phyloP scores from a whole-genome alignment of 768 basidiomycete species.

The Russula brevipes region DNA sequence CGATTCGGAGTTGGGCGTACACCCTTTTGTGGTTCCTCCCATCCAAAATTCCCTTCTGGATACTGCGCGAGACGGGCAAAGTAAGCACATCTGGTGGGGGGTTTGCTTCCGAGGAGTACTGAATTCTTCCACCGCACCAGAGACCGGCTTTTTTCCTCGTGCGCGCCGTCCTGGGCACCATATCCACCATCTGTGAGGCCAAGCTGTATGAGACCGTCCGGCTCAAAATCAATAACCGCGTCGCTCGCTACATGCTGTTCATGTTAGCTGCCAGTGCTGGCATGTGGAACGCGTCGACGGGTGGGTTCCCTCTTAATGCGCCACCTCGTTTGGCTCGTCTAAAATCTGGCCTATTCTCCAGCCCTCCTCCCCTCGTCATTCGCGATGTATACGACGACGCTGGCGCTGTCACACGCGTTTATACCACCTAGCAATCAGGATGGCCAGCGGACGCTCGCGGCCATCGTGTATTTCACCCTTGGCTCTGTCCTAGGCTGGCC shows the following conservation, averaged over 20 bases:
- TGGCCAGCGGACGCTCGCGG: conserved; percentile 51
- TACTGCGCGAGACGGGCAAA: conserved; percentile 61
- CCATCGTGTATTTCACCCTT: conserved; percentile 66
- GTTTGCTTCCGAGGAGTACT: conserved; percentile 19
- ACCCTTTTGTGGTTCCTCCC: conserved; percentile 74
- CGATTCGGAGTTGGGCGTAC: conserved; percentile 96
- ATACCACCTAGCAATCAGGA: conserved; percentile 52
- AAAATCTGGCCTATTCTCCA: conserved; percentile 32
- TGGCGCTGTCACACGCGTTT: conserved; percentile 70
- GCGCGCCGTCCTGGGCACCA: conserved; percentile 68
- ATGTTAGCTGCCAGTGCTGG: conserved; percentile 81
- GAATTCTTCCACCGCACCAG: conserved; percentile 37
- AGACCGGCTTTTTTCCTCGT: conserved; percentile 85
- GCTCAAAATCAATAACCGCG: conserved; percentile 78
- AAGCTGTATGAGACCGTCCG: conserved; percentile 77
- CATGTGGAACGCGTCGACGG: conserved; percentile 89
- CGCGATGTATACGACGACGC: conserved; percentile 81
- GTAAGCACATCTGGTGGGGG: conserved; percentile 38
- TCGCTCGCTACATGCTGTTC: conserved; percentile 92
- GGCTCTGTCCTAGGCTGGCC: conserved; percentile 96
- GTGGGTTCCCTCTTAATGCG: conserved; percentile 40
- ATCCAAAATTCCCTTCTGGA: conserved; percentile 47
- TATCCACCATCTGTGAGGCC: conserved; percentile 74
- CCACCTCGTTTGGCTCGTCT: background rate
- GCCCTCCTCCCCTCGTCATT: conserved; percentile 95